Evolutionary conservation across 2,329 filamentous ascomycete genomes (phyloP), one percentile per base, ranked within the genome.

Genomic region (Endoconidiophora laricicola): DNA sequence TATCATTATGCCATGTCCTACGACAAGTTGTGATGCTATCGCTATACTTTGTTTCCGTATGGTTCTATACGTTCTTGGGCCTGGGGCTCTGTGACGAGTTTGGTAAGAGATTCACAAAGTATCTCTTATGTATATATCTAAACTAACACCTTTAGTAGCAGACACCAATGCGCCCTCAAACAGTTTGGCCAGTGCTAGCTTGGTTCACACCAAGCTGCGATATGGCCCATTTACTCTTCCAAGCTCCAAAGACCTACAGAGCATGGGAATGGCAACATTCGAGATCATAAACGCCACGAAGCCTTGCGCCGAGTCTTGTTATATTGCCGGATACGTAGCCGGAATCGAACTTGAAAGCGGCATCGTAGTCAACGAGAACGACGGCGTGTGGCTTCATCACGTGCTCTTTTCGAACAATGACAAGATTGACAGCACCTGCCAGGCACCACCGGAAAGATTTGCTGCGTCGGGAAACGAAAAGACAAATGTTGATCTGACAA

Each of bases 321-420:
- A 55, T 33, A 48, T 64, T 40, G 62, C 60, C 2, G 51, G 49
- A 39, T 56, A 59, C 36, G 43, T 56, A 26, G 56, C 57, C 16
- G 56, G 50, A 12, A 55, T 65, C 7, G 55, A 60, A 48, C 60
- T 60, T 51, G 50, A 54, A 2, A 56, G 63, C 50, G 62, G 62
- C 4, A 55, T 56, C 10, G 44, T 48, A 7, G 62, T 61, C 29
- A 62, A 63, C 52, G 55, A 57, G 44, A 56, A 62, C 53, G 61
- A 55, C 2, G 57, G 59, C 45, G 55, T 61, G 33, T 62, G 57
- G 56, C 56, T 64, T 3, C 61, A 62, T 54, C 57, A 60, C 26
- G 4, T 29, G 4, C 26, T 29, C 10, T 29, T 29, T 10, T 29
- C 26, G 26, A 29, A 29, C 10, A 29, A 29, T 10, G 10, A 29